Conservation (phyloP, 306 rosid species). For the Vigna trinervia region DNA sequence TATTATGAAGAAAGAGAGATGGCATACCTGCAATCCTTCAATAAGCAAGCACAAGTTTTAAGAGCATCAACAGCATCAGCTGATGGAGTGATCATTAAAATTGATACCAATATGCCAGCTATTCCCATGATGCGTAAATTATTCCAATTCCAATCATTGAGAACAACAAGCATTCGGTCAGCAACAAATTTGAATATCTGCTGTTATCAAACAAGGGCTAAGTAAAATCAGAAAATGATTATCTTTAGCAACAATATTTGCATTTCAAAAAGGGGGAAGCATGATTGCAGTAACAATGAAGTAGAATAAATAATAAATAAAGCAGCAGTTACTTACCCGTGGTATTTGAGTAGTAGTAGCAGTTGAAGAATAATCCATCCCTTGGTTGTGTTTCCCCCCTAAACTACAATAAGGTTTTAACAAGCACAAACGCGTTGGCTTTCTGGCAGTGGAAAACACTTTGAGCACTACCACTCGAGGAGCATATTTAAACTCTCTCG, state of each 20-base stretch:
- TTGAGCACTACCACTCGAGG: slow-evolving; percentile 49
- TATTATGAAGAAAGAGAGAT: neutral
- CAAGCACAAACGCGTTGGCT: slow-evolving; percentile 46
- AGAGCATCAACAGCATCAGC: slow-evolving; percentile 91
- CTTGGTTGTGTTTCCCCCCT: slow-evolving; percentile 44
- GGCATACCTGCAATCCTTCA: slow-evolving; percentile 90
- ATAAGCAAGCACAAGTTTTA: slow-evolving; percentile 92
- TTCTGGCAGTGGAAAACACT: slow-evolving; percentile 48
- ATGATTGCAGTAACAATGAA: slow-evolving; percentile 17
- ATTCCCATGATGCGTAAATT: slow-evolving; percentile 53
- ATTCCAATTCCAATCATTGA: slow-evolving; percentile 73
- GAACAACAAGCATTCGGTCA: slow-evolving; percentile 40
- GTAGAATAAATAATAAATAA: neutral
- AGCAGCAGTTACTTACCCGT: slow-evolving; percentile 47
- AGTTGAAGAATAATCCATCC: slow-evolving; percentile 41
- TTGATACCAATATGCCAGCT: slow-evolving; percentile 60
- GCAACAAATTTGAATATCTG: slow-evolving; percentile 41
- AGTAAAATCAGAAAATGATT: neutral
- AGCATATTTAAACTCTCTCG: slow-evolving; percentile 50
- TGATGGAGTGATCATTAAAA: slow-evolving; percentile 71
- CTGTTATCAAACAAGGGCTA: slow-evolving; percentile 31
- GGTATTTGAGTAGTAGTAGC: slow-evolving; percentile 39
- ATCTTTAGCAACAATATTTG: neutral
- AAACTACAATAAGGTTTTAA: slow-evolving; percentile 45
- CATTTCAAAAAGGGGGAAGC: slow-evolving; percentile 9